phyloP scores from a whole-genome alignment of 176 grass and related monocot species.

The Carex parvula region DNA sequence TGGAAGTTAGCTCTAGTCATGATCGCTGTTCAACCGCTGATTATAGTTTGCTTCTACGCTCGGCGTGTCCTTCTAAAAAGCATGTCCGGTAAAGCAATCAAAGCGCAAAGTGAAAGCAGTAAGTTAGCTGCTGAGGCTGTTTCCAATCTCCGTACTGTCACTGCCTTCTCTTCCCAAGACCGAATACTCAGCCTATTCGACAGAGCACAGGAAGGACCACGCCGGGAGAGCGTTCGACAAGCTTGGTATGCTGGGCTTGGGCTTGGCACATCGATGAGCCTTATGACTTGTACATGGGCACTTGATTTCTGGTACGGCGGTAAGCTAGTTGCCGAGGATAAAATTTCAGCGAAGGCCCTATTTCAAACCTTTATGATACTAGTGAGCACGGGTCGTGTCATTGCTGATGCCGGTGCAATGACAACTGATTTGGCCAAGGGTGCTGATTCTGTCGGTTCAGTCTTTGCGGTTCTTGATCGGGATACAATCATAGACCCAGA shows the following conservation, averaged over 20 bases:
- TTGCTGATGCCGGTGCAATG: constrained; percentile 95
- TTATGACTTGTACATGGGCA: constrained; percentile 80
- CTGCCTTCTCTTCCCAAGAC: constrained; percentile 91
- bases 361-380: constrained; percentile 99
- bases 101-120: constrained; percentile 74
- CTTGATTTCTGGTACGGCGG: constrained; percentile 98
- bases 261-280: constrained; percentile 76
- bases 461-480: constrained; percentile 81
- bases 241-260: constrained; percentile 86
- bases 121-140: constrained; percentile 92
- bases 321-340: constrained; percentile 49
- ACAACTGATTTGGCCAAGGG: constrained; percentile 96
- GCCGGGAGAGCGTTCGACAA: constrained; percentile 68
- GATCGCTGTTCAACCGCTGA: constrained; percentile 88
- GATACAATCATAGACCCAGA: constrained; percentile 74
- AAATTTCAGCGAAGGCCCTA: constrained; percentile 66
- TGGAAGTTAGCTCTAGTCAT: constrained; percentile 87
- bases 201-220: constrained; percentile 63
- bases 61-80: constrained; percentile 76
- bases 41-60: constrained; percentile 92
- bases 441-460: constrained; percentile 72
- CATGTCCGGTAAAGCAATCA: constrained; percentile 77
- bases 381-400: constrained; percentile 88
- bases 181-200: constrained; percentile 73
- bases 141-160: constrained; percentile 81